Evolutionary conservation across 2,329 filamentous ascomycete genomes (phyloP), one percentile per base, ranked within the genome.

Genomic region (Parafenestella ontariensis): DNA sequence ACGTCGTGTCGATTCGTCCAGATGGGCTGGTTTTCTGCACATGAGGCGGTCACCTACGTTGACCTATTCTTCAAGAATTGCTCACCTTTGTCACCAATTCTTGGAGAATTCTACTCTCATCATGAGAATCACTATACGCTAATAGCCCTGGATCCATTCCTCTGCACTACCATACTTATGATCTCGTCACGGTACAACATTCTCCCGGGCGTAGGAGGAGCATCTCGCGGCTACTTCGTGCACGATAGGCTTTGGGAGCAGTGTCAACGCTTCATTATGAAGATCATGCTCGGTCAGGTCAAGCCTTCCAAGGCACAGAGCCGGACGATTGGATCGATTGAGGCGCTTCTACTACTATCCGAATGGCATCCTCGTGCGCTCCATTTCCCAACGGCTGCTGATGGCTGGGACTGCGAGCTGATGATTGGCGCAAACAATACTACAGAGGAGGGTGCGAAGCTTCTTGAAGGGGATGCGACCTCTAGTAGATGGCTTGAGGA

Each of bases 281-380:
- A 81, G 46, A 77, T 85, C 3, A 81, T 83, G 50, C 79, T 84
- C 21, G 83, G 83, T 0, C 81, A 84, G 51, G 82, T 84, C 46
- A 83, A 82, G 52, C 72, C 76, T 1, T 81, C 79, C 3, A 82
- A 80, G 45, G 79, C 81, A 2, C 82, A 81, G 49, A 74, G 69
- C n/a, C 73, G 82, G 5, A 81, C 79, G 0, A 76, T 82, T 21
- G 83, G 83, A 0, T 81, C 81, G 0, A 83, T 85, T 3, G 81
- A 85, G 58, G 82, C 81, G 0, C 72, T 85, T 0, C 59, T 85
- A 1, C 65, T 85, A 1, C 77, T 85, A n/a, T 82, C 81, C 0
- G 82, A 85, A 64, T 85, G 83, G 83, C 82, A 84, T 58, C 82
- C 83, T 1, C 78, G 82, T 17, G 80, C 82, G 4, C 70, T 85